Conservation (phyloP, 2,329 filamentous ascomycete species). For the Colletotrichum siamense region DNA sequence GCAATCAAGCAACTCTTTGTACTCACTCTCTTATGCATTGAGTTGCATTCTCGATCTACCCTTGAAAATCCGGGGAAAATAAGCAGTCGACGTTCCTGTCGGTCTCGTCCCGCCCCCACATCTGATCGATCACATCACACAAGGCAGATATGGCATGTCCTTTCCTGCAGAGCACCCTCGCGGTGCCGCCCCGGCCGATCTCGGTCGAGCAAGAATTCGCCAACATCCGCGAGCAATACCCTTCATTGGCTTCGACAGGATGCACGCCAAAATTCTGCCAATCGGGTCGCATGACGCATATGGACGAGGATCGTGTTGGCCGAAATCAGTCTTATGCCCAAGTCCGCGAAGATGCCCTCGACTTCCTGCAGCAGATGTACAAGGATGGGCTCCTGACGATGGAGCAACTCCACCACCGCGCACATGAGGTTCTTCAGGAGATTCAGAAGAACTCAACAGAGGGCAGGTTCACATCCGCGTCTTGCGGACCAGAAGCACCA, state of each 20-base stretch:
- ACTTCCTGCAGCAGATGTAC: slow-evolving; percentile 18
- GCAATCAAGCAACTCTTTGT: neutral
- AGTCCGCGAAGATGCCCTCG: slow-evolving; percentile 19
- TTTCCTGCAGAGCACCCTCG: slow-evolving; percentile 13
- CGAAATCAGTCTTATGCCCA: slow-evolving; percentile 17
- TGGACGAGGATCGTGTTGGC: slow-evolving; percentile 18
- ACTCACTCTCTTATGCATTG: neutral
- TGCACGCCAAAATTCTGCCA: slow-evolving; percentile 16
- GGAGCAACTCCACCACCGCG: slow-evolving; percentile 10
- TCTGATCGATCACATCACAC: neutral
- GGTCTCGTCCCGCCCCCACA: neutral
- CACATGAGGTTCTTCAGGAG: slow-evolving; percentile 16
- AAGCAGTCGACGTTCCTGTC: neutral
- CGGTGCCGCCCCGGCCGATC: slow-evolving; percentile 7
- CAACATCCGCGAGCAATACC: slow-evolving; percentile 16
- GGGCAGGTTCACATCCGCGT: slow-evolving; percentile 1
- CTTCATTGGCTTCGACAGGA: slow-evolving; percentile 10
- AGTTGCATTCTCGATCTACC: neutral
- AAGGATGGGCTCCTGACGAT: slow-evolving; percentile 3
- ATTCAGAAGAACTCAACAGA: slow-evolving; percentile 15
- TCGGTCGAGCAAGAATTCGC: slow-evolving; percentile 15
- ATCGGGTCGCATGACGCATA: slow-evolving; percentile 16
- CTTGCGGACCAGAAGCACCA: neutral
- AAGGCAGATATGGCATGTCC: slow-evolving; percentile 7
- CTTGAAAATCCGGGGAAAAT: neutral